Base-by-base conservation (phyloP, 176 grass and related monocot genomes). In the Echinochloa phyllopogon region DNA sequence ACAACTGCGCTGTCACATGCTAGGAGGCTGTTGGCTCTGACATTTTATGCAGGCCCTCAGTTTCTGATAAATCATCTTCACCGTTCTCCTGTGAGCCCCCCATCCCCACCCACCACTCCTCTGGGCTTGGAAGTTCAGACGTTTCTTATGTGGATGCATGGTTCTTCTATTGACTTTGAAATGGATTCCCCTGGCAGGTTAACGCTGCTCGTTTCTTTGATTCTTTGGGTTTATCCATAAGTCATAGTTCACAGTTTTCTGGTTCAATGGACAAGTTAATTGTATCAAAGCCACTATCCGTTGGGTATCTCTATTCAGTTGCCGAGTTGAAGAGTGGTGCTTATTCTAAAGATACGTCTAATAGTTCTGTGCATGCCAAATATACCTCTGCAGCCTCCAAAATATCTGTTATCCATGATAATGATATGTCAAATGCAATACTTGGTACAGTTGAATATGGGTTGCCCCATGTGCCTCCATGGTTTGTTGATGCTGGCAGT, bases 231-330 rank as follows among this genome's bases (percentile, higher is more conserved):
- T 79, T 92, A 73, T 95, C 85, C 85, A 78, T 98, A 60, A 94
- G 93, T 73, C 93, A 92, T 66, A 90, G 90, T 82, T 90, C 93
- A 52, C 91, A 92, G 43, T 98, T 92, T 86, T 77, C 89, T 79
- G 96, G 96, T 87, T 95, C 96, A 47, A 91, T 98, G 82, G 87
- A 93, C 44, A 98, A 94, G 73, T 72, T 98, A 62, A 92, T 94
- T 72, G 76, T 79, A 56, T 85, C 89, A 60, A 95, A 95, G 69
- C 91, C 96, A 57, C 89, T 98, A 16, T 94, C 96, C 80, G 74
- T 92, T 89, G 93, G 96, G 69, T 95, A 90, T 87, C 84, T 98
- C 58, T 91, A 92, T 69, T 98, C 96, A 64, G 77, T 98, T 92
- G 91, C 91, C 37, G 96, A 98, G 81, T 83, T 98, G 72, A 98